Percentiles rank a stretch among this genome's conserved stretches.
Conservation (phyloP, 2,329 filamentous ascomycete species). For the Calonectria honghensis region DNA sequence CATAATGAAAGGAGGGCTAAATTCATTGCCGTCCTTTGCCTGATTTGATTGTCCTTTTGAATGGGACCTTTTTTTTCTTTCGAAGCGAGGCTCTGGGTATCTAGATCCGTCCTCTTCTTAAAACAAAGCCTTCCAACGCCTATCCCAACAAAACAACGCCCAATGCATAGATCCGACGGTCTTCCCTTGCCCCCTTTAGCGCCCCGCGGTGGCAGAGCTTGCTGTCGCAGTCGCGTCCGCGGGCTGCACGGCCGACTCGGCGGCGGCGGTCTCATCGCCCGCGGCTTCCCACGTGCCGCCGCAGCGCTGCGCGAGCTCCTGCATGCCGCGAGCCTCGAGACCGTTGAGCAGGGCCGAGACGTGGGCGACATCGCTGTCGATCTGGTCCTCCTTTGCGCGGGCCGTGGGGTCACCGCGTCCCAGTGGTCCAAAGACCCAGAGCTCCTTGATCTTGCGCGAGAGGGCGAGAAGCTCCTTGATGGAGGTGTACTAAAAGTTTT, state of each 20-base stretch:
- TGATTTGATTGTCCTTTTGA: background rate
- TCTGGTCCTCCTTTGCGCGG: constrained; percentile 60
- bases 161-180: background rate
- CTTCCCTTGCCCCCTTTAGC: background rate
- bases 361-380: constrained; percentile 60
- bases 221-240: background rate
- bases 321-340: constrained; percentile 60
- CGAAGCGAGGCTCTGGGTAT: constrained; percentile 43
- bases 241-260: constrained; percentile 19
- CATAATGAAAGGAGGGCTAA: background rate
- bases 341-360: constrained; percentile 60
- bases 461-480: constrained; percentile 67
- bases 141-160: constrained; percentile 22
- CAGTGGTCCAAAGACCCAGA: constrained; percentile 67
- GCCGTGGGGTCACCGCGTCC: constrained; percentile 61
- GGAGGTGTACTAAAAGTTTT: constrained; percentile 60
- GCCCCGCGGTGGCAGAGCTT: constrained; percentile 10
- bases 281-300: constrained; percentile 63
- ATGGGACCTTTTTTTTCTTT: constrained; percentile 27
- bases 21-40: background rate
- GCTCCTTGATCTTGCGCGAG: constrained; percentile 66
- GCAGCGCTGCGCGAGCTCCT: constrained; percentile 57
- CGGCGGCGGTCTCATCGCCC: constrained; percentile 32
- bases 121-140: constrained; percentile 14
- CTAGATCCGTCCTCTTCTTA: constrained; percentile 35